Conservation (phyloP, 75 land plant species). For the Cupressus sempervirens region DNA sequence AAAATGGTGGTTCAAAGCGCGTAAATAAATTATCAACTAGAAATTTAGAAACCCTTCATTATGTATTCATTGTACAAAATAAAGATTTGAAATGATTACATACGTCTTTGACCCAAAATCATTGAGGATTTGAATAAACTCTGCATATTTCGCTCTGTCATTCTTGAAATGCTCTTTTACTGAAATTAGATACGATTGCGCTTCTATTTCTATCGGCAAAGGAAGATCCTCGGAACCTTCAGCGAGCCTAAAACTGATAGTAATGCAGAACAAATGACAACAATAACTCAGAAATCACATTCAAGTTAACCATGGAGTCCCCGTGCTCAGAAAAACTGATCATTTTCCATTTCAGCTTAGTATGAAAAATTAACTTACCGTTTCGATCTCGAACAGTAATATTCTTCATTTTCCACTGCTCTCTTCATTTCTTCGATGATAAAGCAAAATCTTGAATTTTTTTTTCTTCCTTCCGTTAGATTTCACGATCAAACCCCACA, state of each 20-base stretch:
- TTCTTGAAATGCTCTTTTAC: slow-evolving; percentile 89
- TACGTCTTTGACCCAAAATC: slow-evolving; percentile 84
- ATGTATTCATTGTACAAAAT: neutral
- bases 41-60: neutral
- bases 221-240: slow-evolving; percentile 17
- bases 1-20: neutral
- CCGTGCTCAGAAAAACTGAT: neutral
- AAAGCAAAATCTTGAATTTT: too few species aligned
- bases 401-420: neutral
- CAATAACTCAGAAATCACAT: neutral
- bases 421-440: neutral
- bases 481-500: too few species aligned
- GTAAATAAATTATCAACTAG: neutral
- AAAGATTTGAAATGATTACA: neutral
- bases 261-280: neutral
- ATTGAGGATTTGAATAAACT: slow-evolving; percentile 86
- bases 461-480: too few species aligned
- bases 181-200: slow-evolving; percentile 61
- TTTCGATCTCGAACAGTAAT: too few species aligned
- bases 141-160: slow-evolving; percentile 69
- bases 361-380: neutral
- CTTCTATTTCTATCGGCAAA: slow-evolving; percentile 63
- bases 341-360: neutral
- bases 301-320: neutral
- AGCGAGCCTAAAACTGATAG: slow-evolving; percentile 7